phyloP scores from a whole-genome alignment of 164 flowering plant species.

The Magnolia officinalis region DNA sequence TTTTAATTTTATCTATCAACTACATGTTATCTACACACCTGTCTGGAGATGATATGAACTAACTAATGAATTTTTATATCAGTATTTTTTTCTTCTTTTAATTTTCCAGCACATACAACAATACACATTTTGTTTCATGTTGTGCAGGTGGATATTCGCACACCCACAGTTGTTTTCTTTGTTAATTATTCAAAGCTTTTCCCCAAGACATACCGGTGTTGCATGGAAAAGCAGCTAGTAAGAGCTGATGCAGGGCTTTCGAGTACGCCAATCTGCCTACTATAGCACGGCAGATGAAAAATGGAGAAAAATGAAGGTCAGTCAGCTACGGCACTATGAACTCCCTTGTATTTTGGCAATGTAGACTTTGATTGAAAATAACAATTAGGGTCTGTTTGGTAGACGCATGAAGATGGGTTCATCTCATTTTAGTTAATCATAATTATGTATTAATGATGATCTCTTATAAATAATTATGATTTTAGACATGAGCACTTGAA shows the following conservation, averaged over 20 bases:
- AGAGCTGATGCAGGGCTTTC: constrained; percentile 82
- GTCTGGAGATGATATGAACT: no score
- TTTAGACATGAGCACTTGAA: no score
- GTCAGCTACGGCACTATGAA: constrained; percentile 6
- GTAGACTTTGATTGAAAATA: not conserved
- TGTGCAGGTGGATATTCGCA: constrained; percentile 92
- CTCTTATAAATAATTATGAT: no score
- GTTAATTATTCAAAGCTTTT: constrained; percentile 96
- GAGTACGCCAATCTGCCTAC: constrained; percentile 92
- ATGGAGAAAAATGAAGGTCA: constrained; percentile 47
- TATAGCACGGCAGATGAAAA: constrained; percentile 92
- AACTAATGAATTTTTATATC: not conserved
- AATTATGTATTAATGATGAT: no score
- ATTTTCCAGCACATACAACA: not conserved
- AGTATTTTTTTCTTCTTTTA: not conserved
- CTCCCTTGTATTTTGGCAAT: not conserved
- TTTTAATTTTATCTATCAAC: not conserved
- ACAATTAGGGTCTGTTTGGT: not conserved
- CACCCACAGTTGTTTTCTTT: constrained; percentile 98
- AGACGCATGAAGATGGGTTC: no score
- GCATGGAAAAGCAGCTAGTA: constrained; percentile 87
- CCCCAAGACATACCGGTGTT: constrained; percentile 79
- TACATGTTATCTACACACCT: not conserved
- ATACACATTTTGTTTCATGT: not conserved
- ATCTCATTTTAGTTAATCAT: no score